A percentile compares a stretch with the other conserved stretches of the same genome.
Conservation (phyloP, 495 filamentous ascomycete genomes). For the Penicillium alfredii region DNA sequence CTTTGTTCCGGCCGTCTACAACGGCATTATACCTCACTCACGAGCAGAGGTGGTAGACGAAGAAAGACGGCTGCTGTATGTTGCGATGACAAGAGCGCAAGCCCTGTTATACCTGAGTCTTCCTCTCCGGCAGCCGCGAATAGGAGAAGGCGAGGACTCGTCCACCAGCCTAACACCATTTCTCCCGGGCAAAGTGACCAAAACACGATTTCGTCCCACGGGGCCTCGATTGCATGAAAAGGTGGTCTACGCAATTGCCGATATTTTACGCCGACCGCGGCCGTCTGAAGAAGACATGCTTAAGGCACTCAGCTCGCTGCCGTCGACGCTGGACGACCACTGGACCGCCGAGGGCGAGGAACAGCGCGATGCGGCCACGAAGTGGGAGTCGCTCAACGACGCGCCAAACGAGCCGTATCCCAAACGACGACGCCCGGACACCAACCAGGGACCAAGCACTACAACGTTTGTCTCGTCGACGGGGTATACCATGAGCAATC, state of each 20-base stretch:
- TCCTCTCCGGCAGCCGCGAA: conserved; percentile 58
- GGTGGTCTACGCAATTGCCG: conserved; percentile 53
- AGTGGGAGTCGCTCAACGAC: conserved; percentile 24
- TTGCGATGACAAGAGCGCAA: conserved; percentile 96
- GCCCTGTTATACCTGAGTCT: conserved; percentile 86
- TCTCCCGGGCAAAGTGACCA: conserved; percentile 44
- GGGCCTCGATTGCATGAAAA: conserved; percentile 53
- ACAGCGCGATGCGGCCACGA: conserved; percentile 30
- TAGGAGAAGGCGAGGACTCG: conserved; percentile 43
- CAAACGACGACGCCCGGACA: conserved; percentile 33
- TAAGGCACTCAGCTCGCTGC: conserved; percentile 33
- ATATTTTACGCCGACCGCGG: conserved; percentile 54
- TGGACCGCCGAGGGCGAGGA: conserved; percentile 58
- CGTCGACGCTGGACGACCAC: conserved; percentile 55
- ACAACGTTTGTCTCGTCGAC: conserved; percentile 22
- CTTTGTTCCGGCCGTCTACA: conserved; percentile 86
- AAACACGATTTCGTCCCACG: conserved; percentile 45
- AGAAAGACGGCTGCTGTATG: conserved; percentile 86
- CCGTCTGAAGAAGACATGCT: conserved; percentile 47
- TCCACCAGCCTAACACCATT: conserved; percentile 57
- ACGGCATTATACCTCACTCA: conserved; percentile 92
- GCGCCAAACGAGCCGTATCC: conserved; percentile 20
- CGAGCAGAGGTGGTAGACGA: conserved; percentile 85
- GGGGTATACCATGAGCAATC: conserved; percentile 23
- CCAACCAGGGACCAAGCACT: conserved; percentile 16